Base-by-base conservation (phyloP, 2,329 filamentous ascomycete species). In the Penicillium olsonii region DNA sequence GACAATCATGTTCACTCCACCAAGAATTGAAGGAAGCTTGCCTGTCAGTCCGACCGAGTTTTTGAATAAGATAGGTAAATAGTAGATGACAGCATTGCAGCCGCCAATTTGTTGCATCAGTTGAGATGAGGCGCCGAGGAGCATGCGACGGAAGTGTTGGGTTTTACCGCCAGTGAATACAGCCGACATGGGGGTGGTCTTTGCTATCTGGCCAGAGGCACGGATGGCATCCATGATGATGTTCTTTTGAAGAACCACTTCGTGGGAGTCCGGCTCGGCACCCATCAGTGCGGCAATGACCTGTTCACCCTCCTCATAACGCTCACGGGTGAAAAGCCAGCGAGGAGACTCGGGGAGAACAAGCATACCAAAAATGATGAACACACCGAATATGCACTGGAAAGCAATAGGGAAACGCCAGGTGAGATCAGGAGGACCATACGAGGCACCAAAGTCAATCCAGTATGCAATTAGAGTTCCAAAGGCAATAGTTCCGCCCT, bases 141-240 rank as follows among this genome's bases (percentile, higher is more conserved):
- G 44, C 50, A 68, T 60, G 5, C 65, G 65, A 22, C 59, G 61
- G 45, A 64, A 63, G 33, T 63, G 55, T 42, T 67, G 65, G 3
- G 62, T 66, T 46, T 63, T 64, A 26, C 64, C 65, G 37, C 52
- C 48, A 12, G 57, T 57, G 37, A 66, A 61, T 5, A 64, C 56
- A 5, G 54, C 68, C 38, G 81, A 82, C 1, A 83, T 78, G 3
- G 76, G 76, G 1, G 77, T 75, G 24, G 76, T 75, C 53, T 76
- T 77, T 34, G 71, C 70, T 31, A 66, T 35, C n/a, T 48, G 46
- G 12, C 62, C 77, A 18, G 77, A 77, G n/a, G 78, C 78, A 20
- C 75, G 74, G 56, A 87, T 84, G 3, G 78, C 81, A 62, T 89
- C 85, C 24, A 81, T 66, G 18, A 87, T 83, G 1, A 85, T 82